Evolutionary conservation across 176 grass and related monocot species (phyloP), one percentile per base, ranked within the genome.

Genomic region (Leersia perrieri): DNA sequence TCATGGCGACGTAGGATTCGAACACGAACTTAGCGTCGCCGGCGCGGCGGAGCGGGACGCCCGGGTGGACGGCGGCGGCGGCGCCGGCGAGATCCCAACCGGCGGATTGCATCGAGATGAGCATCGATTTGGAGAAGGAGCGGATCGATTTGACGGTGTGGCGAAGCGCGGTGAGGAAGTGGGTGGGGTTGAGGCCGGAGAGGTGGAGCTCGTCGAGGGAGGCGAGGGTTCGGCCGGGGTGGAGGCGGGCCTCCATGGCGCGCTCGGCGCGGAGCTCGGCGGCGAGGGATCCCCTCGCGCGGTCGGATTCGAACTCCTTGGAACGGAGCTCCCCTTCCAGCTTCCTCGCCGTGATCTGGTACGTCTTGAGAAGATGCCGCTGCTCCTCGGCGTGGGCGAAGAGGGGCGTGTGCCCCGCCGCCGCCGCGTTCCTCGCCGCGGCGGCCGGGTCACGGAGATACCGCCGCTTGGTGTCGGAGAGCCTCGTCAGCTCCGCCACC

Each of bases 101-200:
- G 0, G 93, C 93, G 5, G 84, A 78, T 55, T 90, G 90, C 97
- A 99, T 96, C 82, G 92, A 83, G 60, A 45, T 86, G 32, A 85
- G 67, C 93, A 96, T 83, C 3, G 82, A 76, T 75, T 77, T 93
- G 40, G 88, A 83, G 75, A 99, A 99, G 20, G 97, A 93, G 0
- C 97, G 84, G 75, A 99, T 89, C 60, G 97, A 99, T 67, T 99
- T 93, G 1, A 93, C 84, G 18, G 91, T 34, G 84, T 81, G 89
- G 5, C 93, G 93, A 40, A 99, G 83, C 9, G 87, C 89, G 22
- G 91, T 79, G 60, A 99, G 88, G 85, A 96, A 96, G 85, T 99
- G 93, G 66, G 90, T 99, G 30, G 97, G 85, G 76, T 91, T 99
- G 67, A 99, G 78, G 45, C 91, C 97, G 14, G 97, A 99, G 85